phyloP scores from a whole-genome alignment of 176 grass and related monocot species.

The Hyparrhenia diplandra region DNA sequence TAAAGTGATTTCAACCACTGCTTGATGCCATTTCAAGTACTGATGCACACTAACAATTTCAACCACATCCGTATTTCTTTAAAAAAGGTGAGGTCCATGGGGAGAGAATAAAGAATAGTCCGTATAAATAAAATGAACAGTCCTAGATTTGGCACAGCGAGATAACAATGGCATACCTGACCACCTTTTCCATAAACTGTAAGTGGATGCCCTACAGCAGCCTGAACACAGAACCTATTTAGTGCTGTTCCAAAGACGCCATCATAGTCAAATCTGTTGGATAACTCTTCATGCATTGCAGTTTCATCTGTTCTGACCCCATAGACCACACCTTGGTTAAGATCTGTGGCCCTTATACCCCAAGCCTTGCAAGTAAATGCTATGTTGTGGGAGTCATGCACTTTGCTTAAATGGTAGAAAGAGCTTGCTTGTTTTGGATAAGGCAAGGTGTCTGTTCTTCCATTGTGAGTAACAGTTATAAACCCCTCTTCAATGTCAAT shows the following conservation, averaged over 20 bases:
- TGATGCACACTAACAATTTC: background rate
- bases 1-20: too few relatives aligned
- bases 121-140: background rate
- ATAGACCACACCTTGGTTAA: conserved; percentile 95
- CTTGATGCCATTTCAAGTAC: background rate
- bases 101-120: background rate
- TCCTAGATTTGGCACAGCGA: background rate
- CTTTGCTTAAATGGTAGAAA: conserved; percentile 95
- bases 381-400: conserved; percentile 96
- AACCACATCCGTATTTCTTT: background rate
- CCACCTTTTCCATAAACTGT: conserved; percentile 97
- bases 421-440: conserved; percentile 97
- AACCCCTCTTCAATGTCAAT: conserved; percentile 97
- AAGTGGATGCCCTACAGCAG: conserved; percentile 85
- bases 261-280: conserved; percentile 92
- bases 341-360: conserved; percentile 92
- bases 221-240: conserved; percentile 98
- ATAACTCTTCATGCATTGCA: conserved; percentile 90
- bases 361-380: conserved; percentile 95
- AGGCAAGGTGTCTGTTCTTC: conserved; percentile 88
- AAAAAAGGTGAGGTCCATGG: too few relatives aligned
- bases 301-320: conserved; percentile 88
- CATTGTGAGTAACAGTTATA: conserved; percentile 86
- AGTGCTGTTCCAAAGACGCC: conserved; percentile 90
- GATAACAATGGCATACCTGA: conserved; percentile 45